Evolutionary conservation across 2,329 filamentous ascomycete species (phyloP), one percentile per base, ranked within the genome.

Genomic region (Pseudocercospora fijiensis): DNA sequence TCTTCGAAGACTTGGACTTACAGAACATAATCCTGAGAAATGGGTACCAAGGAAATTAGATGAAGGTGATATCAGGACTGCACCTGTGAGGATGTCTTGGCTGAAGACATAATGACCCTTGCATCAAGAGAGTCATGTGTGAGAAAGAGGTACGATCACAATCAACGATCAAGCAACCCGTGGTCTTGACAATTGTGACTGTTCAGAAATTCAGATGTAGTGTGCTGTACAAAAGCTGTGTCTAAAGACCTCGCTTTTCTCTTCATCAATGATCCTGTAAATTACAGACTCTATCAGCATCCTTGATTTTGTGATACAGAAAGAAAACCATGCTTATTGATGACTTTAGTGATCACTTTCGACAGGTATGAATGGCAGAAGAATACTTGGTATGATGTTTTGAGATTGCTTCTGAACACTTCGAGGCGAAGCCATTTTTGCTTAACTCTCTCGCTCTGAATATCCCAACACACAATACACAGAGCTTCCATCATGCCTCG

Each of bases 1-100:
- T 9, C 66, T 84, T 62, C 43, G 59, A 30, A 60, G 73, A 41
- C 66, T 84, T n/a, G 67, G 66, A 13, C 28, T 56, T n/a, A n/a
- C 53, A 1, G 26, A 20, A 56, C 27, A 56, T 41, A n/a, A 56
- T 20, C 22, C 49, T n/a, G 22, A 27, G 1, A 26, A 28, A 16
- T 53, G 49, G 26, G 26, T 24, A 30, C 49, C 49, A 9, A 26
- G 10, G 16, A 26, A 53, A 8, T 11, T 52, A 22, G 24, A 26
- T 8, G 22, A 22, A 3, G 49, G 24, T 22, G 24, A 27, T 26
- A 8, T 27, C 6, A 24, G 9, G 49, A 52, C 24, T n/a, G 5
- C 16, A 5, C 24, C 49, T 13, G 49, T 16, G 24, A 22, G 49
- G 49, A 53, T n/a, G 5, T n/a, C 20, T 3, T 53, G 49, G 49